Evolutionary conservation across 768 basidiomycete genomes (phyloP), one percentile per base, ranked within the genome.

Genomic region (Chiua virens): DNA sequence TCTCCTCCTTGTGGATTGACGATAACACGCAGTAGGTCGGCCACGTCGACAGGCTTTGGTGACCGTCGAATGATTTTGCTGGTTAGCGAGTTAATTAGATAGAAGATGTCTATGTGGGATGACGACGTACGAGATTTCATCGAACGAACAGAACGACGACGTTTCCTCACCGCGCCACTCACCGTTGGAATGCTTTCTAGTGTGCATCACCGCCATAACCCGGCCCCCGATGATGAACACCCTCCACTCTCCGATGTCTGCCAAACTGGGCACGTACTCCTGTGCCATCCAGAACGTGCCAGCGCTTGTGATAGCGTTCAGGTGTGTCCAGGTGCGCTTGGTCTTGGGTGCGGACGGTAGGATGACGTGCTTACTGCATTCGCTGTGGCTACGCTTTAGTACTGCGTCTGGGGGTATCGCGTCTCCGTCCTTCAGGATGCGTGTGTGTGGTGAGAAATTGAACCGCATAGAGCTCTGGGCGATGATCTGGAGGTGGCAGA

Each of bases 271-370:
- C 0, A 56, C 38, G 14, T 56, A 53, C 5, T 50, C 55, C 30
- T 53, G 51, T 0, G 47, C 22, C 42, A 52, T 41, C 55, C 47
- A 56, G 9, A 56, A 45, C 13, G 8, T 3, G 4, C 13, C 20
- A 10, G n/a, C 14, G 6, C 5, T 10, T 1, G 22, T 37, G 5
- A 23, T 5, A 5, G 8, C 13, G 10, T 37, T 28, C 5, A 46
- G 14, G 18, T 45, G 34, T 0, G 3, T 4, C 42, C 42, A 45
- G 2, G 22, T 34, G 2, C 11, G 20, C 14, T 1, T 2, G 4
- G 17, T 0, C 1, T 8, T 7, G 6, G 11, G 2, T 13, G 20
- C 32, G 1, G 25, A 28, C 1, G 20, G 11, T 3, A 52, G 20
- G 1, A 40, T 1, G 0, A 52, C 25, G 6, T 47, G 45, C 0